Base-by-base conservation (phyloP, 1,139 yeast species). In the Fermentozyma sake region DNA sequence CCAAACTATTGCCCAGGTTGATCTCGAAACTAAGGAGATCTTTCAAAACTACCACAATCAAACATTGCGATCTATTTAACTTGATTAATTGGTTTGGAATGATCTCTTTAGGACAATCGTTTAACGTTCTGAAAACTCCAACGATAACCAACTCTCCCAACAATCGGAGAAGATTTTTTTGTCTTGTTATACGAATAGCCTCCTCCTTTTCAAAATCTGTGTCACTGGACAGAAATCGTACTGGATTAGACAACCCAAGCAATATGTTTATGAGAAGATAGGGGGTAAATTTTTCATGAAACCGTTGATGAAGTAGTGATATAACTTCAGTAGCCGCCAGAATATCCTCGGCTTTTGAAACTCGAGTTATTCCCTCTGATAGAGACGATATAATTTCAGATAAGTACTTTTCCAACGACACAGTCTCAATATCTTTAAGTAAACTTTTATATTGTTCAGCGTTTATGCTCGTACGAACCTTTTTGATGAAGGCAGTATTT, bases 401-500 rank as follows among this genome's bases (percentile, higher is more conserved):
- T 12, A 85, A 58, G 51, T 86, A 89, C 50, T 85, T 86, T 34
- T 77, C 85, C 26, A 89, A 60, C 1, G 89, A 75, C 3, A 83
- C 57, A 3, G 77, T 64, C 7, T 61, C 49, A 23, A 87, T 68
- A 32, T 86, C 95, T 31, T 72, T 71, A 16, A 85, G 36, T 4
- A 84, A 53, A 4, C 66, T 50, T 4, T 48, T 44, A 26, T 41
- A 46, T 22, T 58, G 61, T 3, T 75, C 81, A 20, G 63, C 70
- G 20, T 59, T 69, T 23, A 86, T 58, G 3, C 79, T 66, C 4
- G 72, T 63, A 37, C 79, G 69, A 28, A 86, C 55, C 44, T 81
- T 81, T 47, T 80, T 81, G 32, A 86, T 79, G 42, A 86, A 84
- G 0, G 87, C 82, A 4, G 87, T 79, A 49, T 89, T 86, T 50